Evolutionary conservation across 176 grass and related monocot genomes (phyloP), one percentile per base, ranked within the genome.

Genomic region (Otatea glauca): DNA sequence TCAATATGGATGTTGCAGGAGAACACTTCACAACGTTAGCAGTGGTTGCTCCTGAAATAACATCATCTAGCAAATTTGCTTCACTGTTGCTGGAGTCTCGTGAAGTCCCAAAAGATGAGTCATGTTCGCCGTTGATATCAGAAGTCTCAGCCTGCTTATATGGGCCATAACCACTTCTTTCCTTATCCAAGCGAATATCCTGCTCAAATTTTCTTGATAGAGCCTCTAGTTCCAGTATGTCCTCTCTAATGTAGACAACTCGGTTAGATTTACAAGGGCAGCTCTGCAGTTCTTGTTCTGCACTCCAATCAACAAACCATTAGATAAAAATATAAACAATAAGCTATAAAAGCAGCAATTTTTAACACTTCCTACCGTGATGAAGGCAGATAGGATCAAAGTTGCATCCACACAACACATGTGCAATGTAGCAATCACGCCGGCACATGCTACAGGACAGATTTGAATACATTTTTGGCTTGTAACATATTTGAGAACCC

Each of bases 371-470:
- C 91, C 74, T 99, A 99, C 97, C 97, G 7, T 99, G 97, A 82
- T 89, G 90, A 54, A 99, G 86, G 82, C 97, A 99, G 75, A 96
- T 83, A 53, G 97, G 90, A 82, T 89, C 93, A 76, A 91, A 78
- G 43, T 85, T 80, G 79, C 97, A 99, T 75, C 86, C 72, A 64
- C 97, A 99, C 56, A 62, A 72, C 61, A 99, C 91, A 62, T 96
- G 86, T 71, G 89, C 86, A 45, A 96, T 56, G 48, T 96, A 96
- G 85, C 97, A 99, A 84, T 94, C 93, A 78, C 92, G 89, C 61
- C 88, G 81, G 62, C 97, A 99, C 47, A 99, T 86, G 74, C 91
- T 88, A 88, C 97, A 99, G 0, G 83, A 74, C 55, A 96, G 61
- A 66, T 87, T 81, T 15, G 80, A 49, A 72, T 84, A 77, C 1